Evolutionary conservation across 768 basidiomycete species (phyloP).

Genomic region (Mycena indigotica): DNA sequence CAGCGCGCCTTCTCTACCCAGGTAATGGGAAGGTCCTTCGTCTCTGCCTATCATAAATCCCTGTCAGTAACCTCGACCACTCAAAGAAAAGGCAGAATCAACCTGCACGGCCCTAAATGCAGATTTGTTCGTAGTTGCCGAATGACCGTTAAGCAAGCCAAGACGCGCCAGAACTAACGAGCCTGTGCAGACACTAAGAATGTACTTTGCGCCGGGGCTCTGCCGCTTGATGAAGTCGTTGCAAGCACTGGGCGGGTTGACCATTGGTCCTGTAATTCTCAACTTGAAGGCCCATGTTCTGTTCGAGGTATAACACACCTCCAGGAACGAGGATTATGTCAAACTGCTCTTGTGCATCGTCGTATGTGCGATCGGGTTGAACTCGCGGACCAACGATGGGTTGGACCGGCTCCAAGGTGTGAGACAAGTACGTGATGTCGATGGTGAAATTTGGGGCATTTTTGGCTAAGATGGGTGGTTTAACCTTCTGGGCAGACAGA

Average conservation of each 20-base stretch:
- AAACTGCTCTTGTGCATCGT: conserved; percentile 28
- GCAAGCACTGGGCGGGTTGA: conserved; percentile 15
- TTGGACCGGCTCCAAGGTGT: conserved; percentile 24
- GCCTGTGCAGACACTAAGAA: conserved; percentile 39
- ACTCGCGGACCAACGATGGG: conserved; percentile 23
- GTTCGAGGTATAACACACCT: conserved; percentile 18
- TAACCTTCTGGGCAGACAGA: conserved; percentile 18
- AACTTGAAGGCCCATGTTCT: not conserved
- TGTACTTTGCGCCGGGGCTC: conserved; percentile 32
- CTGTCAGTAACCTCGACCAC: not conserved
- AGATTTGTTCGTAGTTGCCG: conserved; percentile 42
- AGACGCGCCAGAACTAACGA: conserved; percentile 35
- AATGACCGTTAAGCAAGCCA: conserved; percentile 35
- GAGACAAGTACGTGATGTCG: conserved; percentile 26
- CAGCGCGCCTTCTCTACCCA: conserved; percentile 42
- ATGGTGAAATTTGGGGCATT: conserved; percentile 16
- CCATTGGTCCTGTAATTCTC: not conserved
- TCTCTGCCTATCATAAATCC: conserved; percentile 21
- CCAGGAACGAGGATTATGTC: conserved; percentile 35
- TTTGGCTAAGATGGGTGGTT: conserved; percentile 2
- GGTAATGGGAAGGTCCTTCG: conserved; percentile 27
- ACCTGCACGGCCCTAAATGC: conserved; percentile 26
- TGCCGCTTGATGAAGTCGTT: conserved; percentile 31
- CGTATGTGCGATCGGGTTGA: conserved; percentile 27
- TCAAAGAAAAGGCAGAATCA: too few relatives aligned